Percentiles rank a stretch among this genome's conserved stretches.
These are phyloP conservation scores for Mortierella claussenii DNA, from an alignment of 192 early-diverging fungal species.

Conservation along the genomic window DNA sequence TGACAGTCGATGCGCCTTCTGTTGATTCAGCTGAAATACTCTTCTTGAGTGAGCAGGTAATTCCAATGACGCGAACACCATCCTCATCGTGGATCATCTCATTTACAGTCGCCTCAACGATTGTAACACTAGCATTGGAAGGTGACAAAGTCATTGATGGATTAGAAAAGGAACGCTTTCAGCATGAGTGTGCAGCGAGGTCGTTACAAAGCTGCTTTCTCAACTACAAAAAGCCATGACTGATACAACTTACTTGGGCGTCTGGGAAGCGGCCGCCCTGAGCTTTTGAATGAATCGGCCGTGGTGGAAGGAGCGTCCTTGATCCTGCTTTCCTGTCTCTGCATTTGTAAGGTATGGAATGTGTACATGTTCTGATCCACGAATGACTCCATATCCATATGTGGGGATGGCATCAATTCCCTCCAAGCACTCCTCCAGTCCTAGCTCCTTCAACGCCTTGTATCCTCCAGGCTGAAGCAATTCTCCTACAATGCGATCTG, in stretches of 20 bases:
- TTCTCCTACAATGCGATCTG: conserved; percentile 98
- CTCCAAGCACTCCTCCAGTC: conserved; percentile 81
- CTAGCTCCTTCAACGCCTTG: conserved; percentile 80
- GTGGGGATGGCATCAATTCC: conserved; percentile 87
- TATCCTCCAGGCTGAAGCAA: conserved; percentile 95
- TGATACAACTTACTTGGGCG: conserved; percentile 59
- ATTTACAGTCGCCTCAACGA: conserved; percentile 81
- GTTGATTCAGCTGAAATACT: conserved; percentile 4
- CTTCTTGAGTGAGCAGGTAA: conserved; percentile 59
- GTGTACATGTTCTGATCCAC: conserved; percentile 67
- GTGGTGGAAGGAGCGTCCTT: conserved; percentile 92
- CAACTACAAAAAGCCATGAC: too few species aligned
- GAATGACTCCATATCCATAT: conserved; percentile 89
- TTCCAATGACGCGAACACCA: conserved; percentile 66
- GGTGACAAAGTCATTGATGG: too few species aligned
- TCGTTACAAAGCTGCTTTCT: too few species aligned
- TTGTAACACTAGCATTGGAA: conserved; percentile 75
- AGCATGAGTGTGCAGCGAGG: too few species aligned
- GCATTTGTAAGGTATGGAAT: conserved; percentile 76
- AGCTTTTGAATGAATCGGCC: conserved; percentile 92
- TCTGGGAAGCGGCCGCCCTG: conserved; percentile 68
- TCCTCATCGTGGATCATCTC: conserved; percentile 66
- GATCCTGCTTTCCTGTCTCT: conserved; percentile 57
- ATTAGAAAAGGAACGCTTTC: too few species aligned
- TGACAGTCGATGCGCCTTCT: background rate